Base-by-base conservation (phyloP, 2,329 filamentous ascomycete species). In the Dothideomycetes sp. region DNA sequence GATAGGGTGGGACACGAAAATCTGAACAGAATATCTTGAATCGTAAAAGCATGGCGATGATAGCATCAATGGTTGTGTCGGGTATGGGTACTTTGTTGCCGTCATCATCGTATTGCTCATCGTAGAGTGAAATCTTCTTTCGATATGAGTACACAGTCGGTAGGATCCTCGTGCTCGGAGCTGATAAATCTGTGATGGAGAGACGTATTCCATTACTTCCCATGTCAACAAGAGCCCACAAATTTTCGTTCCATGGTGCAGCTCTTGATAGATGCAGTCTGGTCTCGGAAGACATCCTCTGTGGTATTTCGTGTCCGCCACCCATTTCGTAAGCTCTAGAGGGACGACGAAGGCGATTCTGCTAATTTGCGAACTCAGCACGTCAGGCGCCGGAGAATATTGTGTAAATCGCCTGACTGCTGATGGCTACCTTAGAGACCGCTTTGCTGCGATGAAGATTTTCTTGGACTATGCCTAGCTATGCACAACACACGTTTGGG, bases 121-220 rank as follows among this genome's bases (percentile, higher is more conserved):
- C 84, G 59, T 88, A 89, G 12, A 93, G 71, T 3, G 85, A 93
- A 44, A 93, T 87, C 31, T 70, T 72, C n/a, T 77, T 79, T 9
- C 86, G 77, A 51, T 84, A 77, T 49, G 80, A 74, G 59, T 83
- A 89, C 43, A 91, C 51, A 22, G 80, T 86, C n/a, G 70, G 75
- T 17, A 93, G 68, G 14, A 84, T 73, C 17, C 85, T 79, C 14
- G 80, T 70, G 29, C 66, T 72, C 5, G 75, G 72, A 15, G 80
- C 76, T 3, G 76, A 72, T 15, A 89, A 69, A 49, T 87, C 78
- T 9, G 84, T 83, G 52, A 93, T 84, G 34, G 84, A 87, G 66
- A 91, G 91, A 36, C 86, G 83, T 52, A 93, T 86, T 49, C 85
- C 86, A 66, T 93, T 93, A 66, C 84, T 83, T 41, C 44, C 44